phyloP scores from a whole-genome alignment of 2,329 filamentous ascomycete species.

The Rhynchosporium secalis region DNA sequence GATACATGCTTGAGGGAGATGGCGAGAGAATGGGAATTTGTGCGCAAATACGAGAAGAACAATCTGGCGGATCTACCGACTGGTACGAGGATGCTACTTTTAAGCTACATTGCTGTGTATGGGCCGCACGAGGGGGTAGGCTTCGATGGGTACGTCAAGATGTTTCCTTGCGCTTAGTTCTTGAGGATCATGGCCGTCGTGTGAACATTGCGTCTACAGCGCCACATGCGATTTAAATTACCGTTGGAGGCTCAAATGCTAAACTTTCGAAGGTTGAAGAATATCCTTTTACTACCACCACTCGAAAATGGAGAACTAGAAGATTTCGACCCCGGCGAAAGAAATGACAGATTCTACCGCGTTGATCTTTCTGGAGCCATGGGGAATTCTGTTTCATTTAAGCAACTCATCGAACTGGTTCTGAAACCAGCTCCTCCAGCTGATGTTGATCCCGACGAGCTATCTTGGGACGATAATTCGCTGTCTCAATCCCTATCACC shows the following conservation, averaged over 20 bases:
- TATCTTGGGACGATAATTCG: constrained; percentile 36
- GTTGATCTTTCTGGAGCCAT: constrained; percentile 56
- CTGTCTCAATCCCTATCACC: constrained; percentile 24
- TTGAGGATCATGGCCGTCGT: background rate
- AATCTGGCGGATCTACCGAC: constrained; percentile 57
- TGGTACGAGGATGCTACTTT: constrained; percentile 52
- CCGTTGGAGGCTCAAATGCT: background rate
- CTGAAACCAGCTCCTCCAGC: constrained; percentile 18
- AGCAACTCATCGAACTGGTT: constrained; percentile 53
- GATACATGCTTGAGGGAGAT: constrained; percentile 53
- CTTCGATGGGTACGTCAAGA: constrained; percentile 42
- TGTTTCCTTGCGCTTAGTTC: background rate
- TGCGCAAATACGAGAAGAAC: constrained; percentile 56
- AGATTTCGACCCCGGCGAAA: constrained; percentile 19
- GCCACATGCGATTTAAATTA: background rate
- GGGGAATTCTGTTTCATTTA: constrained; percentile 52
- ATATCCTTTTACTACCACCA: constrained; percentile 45
- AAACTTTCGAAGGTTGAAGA: constrained; percentile 40
- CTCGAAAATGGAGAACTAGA: constrained; percentile 32
- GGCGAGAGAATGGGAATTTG: constrained; percentile 55
- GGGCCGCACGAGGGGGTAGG: constrained; percentile 49
- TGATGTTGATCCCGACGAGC: constrained; percentile 16
- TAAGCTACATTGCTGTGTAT: constrained; percentile 51
- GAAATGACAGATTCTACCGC: constrained; percentile 51
- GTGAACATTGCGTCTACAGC: background rate